phyloP scores from a whole-genome alignment of 345 rosid species.

The Fremontodendron californicum region DNA sequence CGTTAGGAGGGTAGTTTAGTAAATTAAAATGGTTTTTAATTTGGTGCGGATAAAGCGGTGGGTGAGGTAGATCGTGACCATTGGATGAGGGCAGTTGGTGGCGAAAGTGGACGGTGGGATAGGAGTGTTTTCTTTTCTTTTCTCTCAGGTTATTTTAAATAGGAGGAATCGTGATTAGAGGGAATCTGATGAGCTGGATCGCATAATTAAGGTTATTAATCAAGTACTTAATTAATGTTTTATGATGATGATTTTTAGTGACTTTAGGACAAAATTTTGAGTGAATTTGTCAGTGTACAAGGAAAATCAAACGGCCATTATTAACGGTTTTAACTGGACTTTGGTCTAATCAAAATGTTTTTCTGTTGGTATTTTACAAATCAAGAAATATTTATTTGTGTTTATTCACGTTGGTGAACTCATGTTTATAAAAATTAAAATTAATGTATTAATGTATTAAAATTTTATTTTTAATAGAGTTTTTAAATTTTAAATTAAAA shows the following conservation, averaged over 20 bases:
- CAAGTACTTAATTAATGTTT: not conserved
- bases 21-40: not conserved
- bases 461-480: too few relatives aligned
- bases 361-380: not conserved
- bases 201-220: constrained; percentile 2
- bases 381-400: not conserved
- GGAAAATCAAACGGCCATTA: constrained; percentile 10
- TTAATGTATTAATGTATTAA: too few relatives aligned
- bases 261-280: not conserved
- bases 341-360: not conserved
- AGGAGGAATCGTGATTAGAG: constrained; percentile 1
- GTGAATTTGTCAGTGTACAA: not conserved
- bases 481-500: too few relatives aligned
- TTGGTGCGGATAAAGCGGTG: constrained; percentile 14
- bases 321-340: not conserved
- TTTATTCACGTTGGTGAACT: too few relatives aligned
- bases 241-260: not conserved
- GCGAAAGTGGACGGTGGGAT: not conserved
- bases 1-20: constrained; percentile 27
- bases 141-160: not conserved
- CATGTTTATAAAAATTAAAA: too few relatives aligned
- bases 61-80: constrained; percentile 21
- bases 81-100: not conserved
- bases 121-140: too few relatives aligned
- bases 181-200: constrained; percentile 31